These are phyloP conservation scores for Tricholoma bakamatsutake DNA, from an alignment of 768 basidiomycete species.

Conservation along the genomic window DNA sequence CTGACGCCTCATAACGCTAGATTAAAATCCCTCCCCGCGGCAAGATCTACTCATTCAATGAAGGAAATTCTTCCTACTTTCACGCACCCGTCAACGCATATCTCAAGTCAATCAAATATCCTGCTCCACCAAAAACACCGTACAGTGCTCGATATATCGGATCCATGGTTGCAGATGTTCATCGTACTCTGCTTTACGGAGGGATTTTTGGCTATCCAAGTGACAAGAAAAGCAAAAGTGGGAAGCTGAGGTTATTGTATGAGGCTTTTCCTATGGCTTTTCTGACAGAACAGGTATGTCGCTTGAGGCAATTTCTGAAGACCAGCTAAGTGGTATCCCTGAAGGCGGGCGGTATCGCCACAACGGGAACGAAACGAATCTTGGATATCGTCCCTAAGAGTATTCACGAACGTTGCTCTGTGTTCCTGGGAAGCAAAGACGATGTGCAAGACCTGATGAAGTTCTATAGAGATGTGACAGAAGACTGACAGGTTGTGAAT, in stretches of 20 bases:
- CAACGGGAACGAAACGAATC: slow-evolving; percentile 91
- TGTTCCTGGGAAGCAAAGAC: slow-evolving; percentile 91
- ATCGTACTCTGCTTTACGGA: slow-evolving; percentile 92
- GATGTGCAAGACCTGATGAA: slow-evolving; percentile 88
- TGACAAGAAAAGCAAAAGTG: slow-evolving; percentile 96
- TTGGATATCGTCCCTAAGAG: slow-evolving; percentile 80
- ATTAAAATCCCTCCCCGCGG: slow-evolving; percentile 92
- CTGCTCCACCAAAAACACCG: slow-evolving; percentile 68
- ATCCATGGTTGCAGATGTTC: slow-evolving; percentile 98
- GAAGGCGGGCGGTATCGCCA: slow-evolving; percentile 93
- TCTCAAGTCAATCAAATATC: slow-evolving; percentile 89
- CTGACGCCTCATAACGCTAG: slow-evolving; percentile 28
- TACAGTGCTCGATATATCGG: slow-evolving; percentile 95
- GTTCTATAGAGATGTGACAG: slow-evolving; percentile 59
- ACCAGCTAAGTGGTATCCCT: slow-evolving; percentile 5
- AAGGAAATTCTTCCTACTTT: slow-evolving; percentile 97
- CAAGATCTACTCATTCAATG: slow-evolving; percentile 99
- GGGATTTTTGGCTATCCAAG: slow-evolving; percentile 98
- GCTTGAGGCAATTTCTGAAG: not conserved
- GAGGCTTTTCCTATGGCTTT: slow-evolving; percentile 99
- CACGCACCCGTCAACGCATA: slow-evolving; percentile 74
- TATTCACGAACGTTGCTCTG: slow-evolving; percentile 90
- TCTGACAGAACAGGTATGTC: slow-evolving; percentile 79
- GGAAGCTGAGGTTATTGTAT: slow-evolving; percentile 91
- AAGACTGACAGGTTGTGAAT: slow-evolving; percentile 10